Conservation (phyloP, 768 basidiomycete species). For the Pleurotus citrinopileatus region DNA sequence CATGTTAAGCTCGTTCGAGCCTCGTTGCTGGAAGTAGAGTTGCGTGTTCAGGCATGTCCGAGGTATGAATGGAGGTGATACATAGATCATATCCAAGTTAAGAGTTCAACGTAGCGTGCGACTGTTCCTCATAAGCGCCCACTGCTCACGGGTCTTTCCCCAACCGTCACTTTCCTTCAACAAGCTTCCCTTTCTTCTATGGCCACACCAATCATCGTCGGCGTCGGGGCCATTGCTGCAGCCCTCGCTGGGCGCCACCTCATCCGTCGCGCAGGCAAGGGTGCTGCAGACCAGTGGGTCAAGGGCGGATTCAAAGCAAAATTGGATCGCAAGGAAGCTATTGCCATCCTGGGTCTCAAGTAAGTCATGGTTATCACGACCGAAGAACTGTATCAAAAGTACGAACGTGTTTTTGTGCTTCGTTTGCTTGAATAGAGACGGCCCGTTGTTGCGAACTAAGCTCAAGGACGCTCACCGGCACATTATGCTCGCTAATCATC, state of each 20-base stretch:
- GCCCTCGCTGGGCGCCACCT: slow-evolving; percentile 73
- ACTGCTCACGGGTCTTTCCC: too few species aligned
- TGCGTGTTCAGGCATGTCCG: too few species aligned
- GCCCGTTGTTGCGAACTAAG: slow-evolving; percentile 65
- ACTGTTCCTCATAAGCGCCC: too few species aligned
- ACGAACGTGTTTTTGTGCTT: neutral
- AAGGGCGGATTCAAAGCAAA: slow-evolving; percentile 94
- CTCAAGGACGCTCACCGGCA: slow-evolving; percentile 95
- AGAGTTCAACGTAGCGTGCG: too few species aligned
- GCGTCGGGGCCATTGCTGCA: slow-evolving; percentile 74
- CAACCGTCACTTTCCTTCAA: neutral
- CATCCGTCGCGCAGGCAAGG: slow-evolving; percentile 55
- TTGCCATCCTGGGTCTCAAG: slow-evolving; percentile 90
- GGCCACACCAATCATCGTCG: slow-evolving; percentile 78
- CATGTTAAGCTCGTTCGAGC: too few species aligned
- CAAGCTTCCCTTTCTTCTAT: slow-evolving; percentile 32
- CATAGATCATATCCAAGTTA: too few species aligned
- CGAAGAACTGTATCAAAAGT: slow-evolving; percentile 1
- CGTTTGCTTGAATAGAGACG: slow-evolving; percentile 56
- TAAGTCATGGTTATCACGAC: slow-evolving; percentile 38
- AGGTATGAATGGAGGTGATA: too few species aligned
- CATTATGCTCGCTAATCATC: slow-evolving; percentile 98
- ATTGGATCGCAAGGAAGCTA: slow-evolving; percentile 96
- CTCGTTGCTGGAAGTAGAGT: too few species aligned
- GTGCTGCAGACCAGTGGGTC: slow-evolving; percentile 78